These are phyloP conservation scores for Alternaria atra DNA, from an alignment of 2,329 filamentous ascomycete species.

Conservation along the genomic window DNA sequence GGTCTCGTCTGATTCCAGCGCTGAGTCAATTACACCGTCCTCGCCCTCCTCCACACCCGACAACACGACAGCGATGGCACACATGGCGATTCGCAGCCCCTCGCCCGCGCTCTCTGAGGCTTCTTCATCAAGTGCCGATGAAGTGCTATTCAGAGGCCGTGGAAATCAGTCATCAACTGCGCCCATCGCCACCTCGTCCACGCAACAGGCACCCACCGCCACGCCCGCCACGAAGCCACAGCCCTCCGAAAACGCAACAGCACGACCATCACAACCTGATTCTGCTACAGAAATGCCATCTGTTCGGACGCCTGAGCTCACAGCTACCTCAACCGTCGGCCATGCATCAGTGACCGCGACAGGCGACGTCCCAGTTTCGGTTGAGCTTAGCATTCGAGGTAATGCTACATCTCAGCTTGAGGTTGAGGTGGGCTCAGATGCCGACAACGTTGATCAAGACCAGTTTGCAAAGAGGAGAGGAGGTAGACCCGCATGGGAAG, in stretches of 20 bases:
- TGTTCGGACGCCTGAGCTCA: slow-evolving; percentile 2
- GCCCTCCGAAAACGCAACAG: background rate
- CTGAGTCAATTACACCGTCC: slow-evolving; percentile 24
- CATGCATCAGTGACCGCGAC: background rate
- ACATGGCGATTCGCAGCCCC: slow-evolving; percentile 49
- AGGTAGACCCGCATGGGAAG: slow-evolving; percentile 43
- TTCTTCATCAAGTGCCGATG: slow-evolving; percentile 61
- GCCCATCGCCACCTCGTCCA: background rate
- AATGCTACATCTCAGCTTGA: slow-evolving; percentile 4
- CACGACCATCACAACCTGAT: background rate
- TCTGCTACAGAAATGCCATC: background rate
- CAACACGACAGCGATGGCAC: slow-evolving; percentile 38
- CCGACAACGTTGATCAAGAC: slow-evolving; percentile 32
- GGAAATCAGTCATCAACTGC: slow-evolving; percentile 15
- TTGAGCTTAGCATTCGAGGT: slow-evolving; percentile 19
- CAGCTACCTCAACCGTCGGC: slow-evolving; percentile 11
- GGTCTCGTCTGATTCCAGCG: slow-evolving; percentile 13
- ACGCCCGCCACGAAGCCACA: background rate
- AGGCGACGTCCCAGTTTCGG: slow-evolving; percentile 2
- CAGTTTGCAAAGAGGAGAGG: slow-evolving; percentile 38
- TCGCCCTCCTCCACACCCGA: slow-evolving; percentile 26
- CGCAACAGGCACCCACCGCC: background rate
- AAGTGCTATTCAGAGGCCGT: slow-evolving; percentile 61
- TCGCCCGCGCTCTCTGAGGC: slow-evolving; percentile 44
- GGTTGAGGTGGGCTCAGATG: slow-evolving; percentile 31